A percentile compares a stretch with the other conserved stretches of the same genome.
Conservation (phyloP, 257 asterid genomes). For the Nicotiana sylvestris region DNA sequence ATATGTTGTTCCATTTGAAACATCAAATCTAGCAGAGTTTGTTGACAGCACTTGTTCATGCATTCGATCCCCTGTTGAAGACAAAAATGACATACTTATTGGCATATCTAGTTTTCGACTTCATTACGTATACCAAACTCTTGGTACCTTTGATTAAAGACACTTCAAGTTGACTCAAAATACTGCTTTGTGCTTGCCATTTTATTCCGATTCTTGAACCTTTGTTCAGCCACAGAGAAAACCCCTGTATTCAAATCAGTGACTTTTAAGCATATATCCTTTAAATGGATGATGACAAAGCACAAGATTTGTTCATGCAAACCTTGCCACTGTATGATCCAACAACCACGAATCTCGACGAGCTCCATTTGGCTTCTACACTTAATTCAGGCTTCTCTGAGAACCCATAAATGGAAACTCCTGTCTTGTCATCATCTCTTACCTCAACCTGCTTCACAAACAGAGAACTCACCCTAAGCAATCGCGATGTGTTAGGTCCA, state of each 20-base stretch:
- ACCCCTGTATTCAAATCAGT: not conserved
- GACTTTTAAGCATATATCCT: not conserved
- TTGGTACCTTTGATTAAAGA: conserved; percentile 9
- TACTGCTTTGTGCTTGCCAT: not conserved
- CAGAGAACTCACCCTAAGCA: conserved; percentile 7
- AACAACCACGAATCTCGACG: conserved; percentile 9
- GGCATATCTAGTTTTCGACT: not conserved
- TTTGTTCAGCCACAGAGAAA: conserved; percentile 12
- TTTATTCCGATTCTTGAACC: conserved; percentile 16
- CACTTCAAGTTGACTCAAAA: conserved; percentile 14
- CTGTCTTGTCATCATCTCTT: not conserved
- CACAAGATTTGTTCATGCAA: not conserved
- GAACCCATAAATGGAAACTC: conserved; percentile 10
- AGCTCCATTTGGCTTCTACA: not conserved
- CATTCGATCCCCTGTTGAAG: conserved; percentile 9
- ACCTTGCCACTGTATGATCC: conserved; percentile 6
- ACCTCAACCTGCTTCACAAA: conserved; percentile 17
- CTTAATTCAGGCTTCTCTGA: conserved; percentile 20
- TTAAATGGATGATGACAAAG: not conserved
- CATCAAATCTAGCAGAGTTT: not conserved
- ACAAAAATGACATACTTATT: not conserved
- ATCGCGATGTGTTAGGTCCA: conserved; percentile 16
- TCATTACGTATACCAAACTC: not conserved
- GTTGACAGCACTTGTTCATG: not conserved
- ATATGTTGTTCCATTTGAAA: not conserved